A percentile compares a stretch with the other conserved stretches of the same genome.
phyloP scores from a whole-genome alignment of 2,329 filamentous ascomycete genomes.

The Talaromyces sp. region DNA sequence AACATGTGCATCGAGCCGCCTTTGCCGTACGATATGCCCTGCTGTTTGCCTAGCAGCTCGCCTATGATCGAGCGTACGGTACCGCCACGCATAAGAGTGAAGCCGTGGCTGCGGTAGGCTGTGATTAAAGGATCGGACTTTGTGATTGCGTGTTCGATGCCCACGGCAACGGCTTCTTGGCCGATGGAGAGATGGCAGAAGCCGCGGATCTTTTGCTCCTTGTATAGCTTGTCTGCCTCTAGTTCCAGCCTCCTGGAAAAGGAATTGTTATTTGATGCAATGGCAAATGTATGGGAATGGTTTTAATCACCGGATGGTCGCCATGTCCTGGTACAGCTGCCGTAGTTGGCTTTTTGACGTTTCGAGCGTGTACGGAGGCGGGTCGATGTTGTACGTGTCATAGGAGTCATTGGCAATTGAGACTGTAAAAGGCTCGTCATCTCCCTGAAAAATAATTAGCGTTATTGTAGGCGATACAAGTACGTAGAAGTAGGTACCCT shows the following conservation, averaged over 20 bases:
- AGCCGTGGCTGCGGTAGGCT: constrained; percentile 93
- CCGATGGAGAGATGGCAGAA: constrained; percentile 97
- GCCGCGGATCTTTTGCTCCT: constrained; percentile 98
- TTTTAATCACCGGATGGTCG: constrained; percentile 67
- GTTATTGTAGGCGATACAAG: not conserved
- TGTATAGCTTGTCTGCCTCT: constrained; percentile 93
- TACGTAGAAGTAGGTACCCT: not conserved
- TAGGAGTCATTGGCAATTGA: constrained; percentile 91
- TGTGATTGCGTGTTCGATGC: constrained; percentile 86
- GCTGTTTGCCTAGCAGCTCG: constrained; percentile 81
- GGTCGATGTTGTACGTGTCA: constrained; percentile 96
- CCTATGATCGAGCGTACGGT: constrained; percentile 83
- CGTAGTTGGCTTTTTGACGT: constrained; percentile 93
- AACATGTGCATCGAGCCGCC: constrained; percentile 99
- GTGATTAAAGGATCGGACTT: constrained; percentile 88
- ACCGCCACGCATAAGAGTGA: constrained; percentile 86
- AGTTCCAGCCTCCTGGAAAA: constrained; percentile 85
- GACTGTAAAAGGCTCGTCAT: constrained; percentile 82
- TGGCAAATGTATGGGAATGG: constrained; percentile 4
- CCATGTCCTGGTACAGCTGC: constrained; percentile 97
- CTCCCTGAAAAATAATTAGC: constrained; percentile 56
- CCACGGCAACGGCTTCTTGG: constrained; percentile 89
- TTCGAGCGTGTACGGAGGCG: constrained; percentile 79
- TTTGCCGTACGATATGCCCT: constrained; percentile 93
- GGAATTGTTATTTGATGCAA: not conserved